Conservation (phyloP, 2,329 filamentous ascomycete genomes). For the Fusarium tjaetaba region DNA sequence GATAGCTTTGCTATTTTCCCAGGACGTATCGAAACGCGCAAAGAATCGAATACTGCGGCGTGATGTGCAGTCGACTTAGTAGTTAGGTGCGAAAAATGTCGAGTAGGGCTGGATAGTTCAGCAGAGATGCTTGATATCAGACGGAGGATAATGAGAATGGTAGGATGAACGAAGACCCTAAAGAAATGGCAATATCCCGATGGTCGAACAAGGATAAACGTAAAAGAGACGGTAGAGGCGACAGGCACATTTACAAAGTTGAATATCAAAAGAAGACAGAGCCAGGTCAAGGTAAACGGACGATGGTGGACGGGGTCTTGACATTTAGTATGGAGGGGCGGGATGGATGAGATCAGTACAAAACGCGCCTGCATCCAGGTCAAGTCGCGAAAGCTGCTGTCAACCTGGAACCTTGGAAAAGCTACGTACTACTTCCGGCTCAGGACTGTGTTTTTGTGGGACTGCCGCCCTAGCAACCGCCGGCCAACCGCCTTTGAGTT, state of each 20-base stretch:
- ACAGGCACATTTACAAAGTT: slow-evolving; percentile 9
- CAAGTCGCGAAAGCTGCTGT: slow-evolving; percentile 23
- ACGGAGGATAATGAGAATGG: slow-evolving; percentile 4
- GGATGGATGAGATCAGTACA: slow-evolving; percentile 35
- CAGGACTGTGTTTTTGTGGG: slow-evolving; percentile 22
- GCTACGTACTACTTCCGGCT: slow-evolving; percentile 23
- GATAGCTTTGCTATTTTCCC: slow-evolving; percentile 18
- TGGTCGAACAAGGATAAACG: slow-evolving; percentile 28
- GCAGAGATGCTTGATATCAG: slow-evolving; percentile 2
- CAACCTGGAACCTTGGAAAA: slow-evolving; percentile 19
- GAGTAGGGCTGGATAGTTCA: slow-evolving; percentile 4
- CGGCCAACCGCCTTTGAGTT: slow-evolving; percentile 58
- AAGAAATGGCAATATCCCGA: background rate
- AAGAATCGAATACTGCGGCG: slow-evolving; percentile 18
- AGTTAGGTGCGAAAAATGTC: slow-evolving; percentile 2
- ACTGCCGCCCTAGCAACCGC: slow-evolving; percentile 53
- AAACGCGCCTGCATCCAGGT: slow-evolving; percentile 38
- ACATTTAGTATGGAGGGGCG: slow-evolving; percentile 41
- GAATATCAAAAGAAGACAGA: slow-evolving; percentile 18
- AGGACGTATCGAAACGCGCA: slow-evolving; percentile 39
- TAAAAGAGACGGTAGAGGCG: slow-evolving; percentile 26
- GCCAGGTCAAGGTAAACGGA: slow-evolving; percentile 19
- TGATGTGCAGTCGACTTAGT: slow-evolving; percentile 5
- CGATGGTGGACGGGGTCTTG: slow-evolving; percentile 13
- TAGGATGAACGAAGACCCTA: slow-evolving; percentile 8